phyloP scores from a whole-genome alignment of 1,139 yeast species.

The Yamadazyma oceani region DNA sequence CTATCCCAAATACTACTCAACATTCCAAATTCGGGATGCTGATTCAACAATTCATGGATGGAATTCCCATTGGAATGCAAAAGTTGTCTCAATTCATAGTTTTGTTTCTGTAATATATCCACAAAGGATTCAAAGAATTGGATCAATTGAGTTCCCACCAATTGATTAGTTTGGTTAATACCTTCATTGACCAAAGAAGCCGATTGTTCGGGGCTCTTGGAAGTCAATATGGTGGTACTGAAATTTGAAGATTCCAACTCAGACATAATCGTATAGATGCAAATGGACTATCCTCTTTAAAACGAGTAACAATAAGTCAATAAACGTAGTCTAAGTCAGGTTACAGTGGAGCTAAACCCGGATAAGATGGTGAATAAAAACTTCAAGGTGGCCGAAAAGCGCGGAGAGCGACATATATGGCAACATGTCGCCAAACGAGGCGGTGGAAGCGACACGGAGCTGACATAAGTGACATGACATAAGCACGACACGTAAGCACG shows the following conservation, averaged over 20 bases:
- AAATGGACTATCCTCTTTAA: too few species aligned
- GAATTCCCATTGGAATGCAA: constrained; percentile 31
- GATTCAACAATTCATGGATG: constrained; percentile 20
- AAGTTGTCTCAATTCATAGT: constrained; percentile 50
- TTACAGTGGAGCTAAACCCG: too few species aligned
- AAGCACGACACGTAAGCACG: too few species aligned
- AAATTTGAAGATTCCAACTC: constrained; percentile 19
- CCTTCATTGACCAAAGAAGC: constrained; percentile 40
- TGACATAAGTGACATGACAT: too few species aligned
- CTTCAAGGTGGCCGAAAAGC: too few species aligned
- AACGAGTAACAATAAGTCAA: too few species aligned
- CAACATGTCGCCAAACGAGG: too few species aligned
- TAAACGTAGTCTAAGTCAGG: too few species aligned
- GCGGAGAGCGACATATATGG: too few species aligned
- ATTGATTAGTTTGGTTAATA: constrained; percentile 24
- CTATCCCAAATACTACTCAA: constrained; percentile 59
- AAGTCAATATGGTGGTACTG: constrained; percentile 44
- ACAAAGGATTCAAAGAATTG: constrained; percentile 57
- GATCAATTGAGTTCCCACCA: constrained; percentile 39
- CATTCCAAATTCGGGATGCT: constrained; percentile 51
- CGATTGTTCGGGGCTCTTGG: constrained; percentile 45
- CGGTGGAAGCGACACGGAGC: too few species aligned
- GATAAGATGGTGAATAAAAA: too few species aligned
- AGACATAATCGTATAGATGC: constrained; percentile 11
- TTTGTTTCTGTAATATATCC: constrained; percentile 48